Evolutionary conservation across 2,329 filamentous ascomycete species (phyloP).

Genomic region (Aspergillus fischeri): DNA sequence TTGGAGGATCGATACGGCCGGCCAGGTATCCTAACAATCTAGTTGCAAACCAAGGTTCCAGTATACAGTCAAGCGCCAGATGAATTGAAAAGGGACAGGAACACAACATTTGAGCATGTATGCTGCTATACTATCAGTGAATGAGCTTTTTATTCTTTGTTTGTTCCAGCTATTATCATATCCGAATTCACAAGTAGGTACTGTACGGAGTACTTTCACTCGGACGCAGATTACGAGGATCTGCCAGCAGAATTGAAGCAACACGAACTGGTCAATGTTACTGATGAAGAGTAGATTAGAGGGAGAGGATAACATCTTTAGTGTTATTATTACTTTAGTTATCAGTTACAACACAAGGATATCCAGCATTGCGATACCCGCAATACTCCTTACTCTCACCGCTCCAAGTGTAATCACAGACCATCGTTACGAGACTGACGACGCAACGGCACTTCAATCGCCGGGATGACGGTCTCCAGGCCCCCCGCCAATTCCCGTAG

Average conservation of each 20-base stretch:
- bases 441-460: constrained; percentile 56
- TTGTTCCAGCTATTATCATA: constrained; percentile 6
- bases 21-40: not conserved
- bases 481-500: constrained; percentile 62
- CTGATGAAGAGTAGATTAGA: too few relatives aligned
- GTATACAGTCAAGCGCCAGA: not conserved
- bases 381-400: too few relatives aligned
- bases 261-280: too few relatives aligned
- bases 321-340: too few relatives aligned
- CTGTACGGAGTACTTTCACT: not conserved
- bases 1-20: not conserved
- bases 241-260: too few relatives aligned
- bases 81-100: not conserved
- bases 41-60: not conserved
- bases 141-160: constrained; percentile 1
- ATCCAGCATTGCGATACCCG: not conserved
- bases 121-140: not conserved
- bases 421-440: not conserved
- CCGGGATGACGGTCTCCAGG: constrained; percentile 76
- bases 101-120: not conserved
- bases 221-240: too few relatives aligned
- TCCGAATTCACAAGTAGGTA: constrained; percentile 6
- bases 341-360: too few relatives aligned
- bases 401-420: too few relatives aligned
- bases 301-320: too few relatives aligned